Percentiles rank a stretch among this genome's conserved stretches.
phyloP scores from a whole-genome alignment of 2,329 filamentous ascomycete species.

The Microsporum canis region DNA sequence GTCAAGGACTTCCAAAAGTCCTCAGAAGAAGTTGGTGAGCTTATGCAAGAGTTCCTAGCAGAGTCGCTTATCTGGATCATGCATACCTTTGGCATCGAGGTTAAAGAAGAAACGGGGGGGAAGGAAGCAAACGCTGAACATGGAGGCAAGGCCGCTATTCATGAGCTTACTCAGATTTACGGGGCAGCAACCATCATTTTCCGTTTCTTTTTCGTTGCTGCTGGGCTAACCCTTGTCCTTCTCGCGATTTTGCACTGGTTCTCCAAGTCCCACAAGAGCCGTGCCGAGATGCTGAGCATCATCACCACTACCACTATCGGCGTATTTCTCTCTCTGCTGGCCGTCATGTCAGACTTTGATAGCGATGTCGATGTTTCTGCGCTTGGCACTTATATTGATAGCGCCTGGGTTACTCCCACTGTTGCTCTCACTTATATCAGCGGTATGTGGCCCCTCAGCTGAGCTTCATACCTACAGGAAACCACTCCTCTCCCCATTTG shows the following conservation, averaged over 20 bases:
- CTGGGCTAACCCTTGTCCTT: conserved; percentile 26
- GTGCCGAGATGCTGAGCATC: conserved; percentile 15
- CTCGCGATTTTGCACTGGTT: conserved; percentile 23
- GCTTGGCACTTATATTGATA: neutral
- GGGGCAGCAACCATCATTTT: conserved; percentile 11
- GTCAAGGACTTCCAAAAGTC: neutral
- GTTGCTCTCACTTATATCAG: neutral
- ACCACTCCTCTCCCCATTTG: no score
- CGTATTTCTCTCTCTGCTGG: conserved; percentile 7
- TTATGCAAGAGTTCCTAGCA: conserved; percentile 4
- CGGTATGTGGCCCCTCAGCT: neutral
- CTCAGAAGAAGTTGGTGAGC: neutral
- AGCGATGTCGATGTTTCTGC: neutral
- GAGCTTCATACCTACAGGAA: neutral
- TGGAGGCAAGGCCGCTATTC: neutral
- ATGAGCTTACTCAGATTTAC: neutral
- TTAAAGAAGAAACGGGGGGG: neutral
- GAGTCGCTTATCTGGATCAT: conserved; percentile 9
- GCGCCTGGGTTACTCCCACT: neutral
- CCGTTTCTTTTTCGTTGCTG: conserved; percentile 30
- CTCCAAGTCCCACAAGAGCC: conserved; percentile 16
- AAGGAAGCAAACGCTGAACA: neutral
- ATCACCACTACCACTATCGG: conserved; percentile 8
- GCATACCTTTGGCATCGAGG: conserved; percentile 10
- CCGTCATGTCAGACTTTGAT: conserved; percentile 6